A percentile compares a stretch with the other conserved stretches of the same genome.
Evolutionary conservation across 176 grass and related monocot species (phyloP).

Genomic region (Phoenix dactylifera): DNA sequence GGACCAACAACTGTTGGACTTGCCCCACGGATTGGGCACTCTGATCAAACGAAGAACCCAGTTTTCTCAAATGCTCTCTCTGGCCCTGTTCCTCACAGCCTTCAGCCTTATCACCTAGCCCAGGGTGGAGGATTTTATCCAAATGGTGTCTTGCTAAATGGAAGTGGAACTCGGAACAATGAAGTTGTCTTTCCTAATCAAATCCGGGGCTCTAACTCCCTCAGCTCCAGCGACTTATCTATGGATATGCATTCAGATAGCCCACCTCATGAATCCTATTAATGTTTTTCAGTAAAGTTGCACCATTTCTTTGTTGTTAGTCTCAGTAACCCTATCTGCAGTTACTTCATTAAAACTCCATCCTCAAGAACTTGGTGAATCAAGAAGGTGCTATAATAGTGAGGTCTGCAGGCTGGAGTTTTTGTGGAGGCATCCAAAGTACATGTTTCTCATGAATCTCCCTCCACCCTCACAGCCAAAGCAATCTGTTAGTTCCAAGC

Average conservation of each 20-base stretch:
- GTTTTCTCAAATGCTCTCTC: slow-evolving; percentile 27
- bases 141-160: background rate
- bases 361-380: too few relatives aligned
- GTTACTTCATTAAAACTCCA: too few relatives aligned
- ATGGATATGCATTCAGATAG: slow-evolving; percentile 35
- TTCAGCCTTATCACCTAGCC: slow-evolving; percentile 14
- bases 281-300: too few relatives aligned
- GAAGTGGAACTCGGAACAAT: slow-evolving; percentile 14
- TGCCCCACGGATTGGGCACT: slow-evolving; percentile 11
- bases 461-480: too few relatives aligned
- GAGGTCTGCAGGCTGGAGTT: too few relatives aligned
- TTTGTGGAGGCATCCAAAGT: too few relatives aligned
- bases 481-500: too few relatives aligned
- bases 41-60: slow-evolving; percentile 25
- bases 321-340: too few relatives aligned
- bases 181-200: slow-evolving; percentile 1
- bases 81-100: slow-evolving; percentile 14
- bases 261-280: background rate
- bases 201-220: slow-evolving; percentile 3
- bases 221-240: slow-evolving; percentile 8
- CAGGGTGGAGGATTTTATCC: slow-evolving; percentile 12
- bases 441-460: too few relatives aligned
- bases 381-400: too few relatives aligned
- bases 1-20: slow-evolving; percentile 24
- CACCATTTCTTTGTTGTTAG: too few relatives aligned